Base-by-base conservation (phyloP, 768 basidiomycete genomes). In the Russula abietina region DNA sequence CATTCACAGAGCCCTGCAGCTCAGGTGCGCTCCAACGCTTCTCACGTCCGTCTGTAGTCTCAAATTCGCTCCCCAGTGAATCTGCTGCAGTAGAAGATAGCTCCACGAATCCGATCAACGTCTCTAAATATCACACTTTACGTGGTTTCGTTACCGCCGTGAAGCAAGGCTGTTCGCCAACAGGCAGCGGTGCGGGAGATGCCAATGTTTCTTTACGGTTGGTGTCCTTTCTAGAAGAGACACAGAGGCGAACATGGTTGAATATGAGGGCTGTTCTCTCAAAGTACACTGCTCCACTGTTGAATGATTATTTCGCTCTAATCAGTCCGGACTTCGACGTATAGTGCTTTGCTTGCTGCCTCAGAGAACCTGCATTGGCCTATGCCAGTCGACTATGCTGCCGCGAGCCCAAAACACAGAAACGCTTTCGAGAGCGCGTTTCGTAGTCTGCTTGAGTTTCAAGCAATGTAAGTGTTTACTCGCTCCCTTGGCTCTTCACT, bases 301-400 rank as follows among this genome's bases (percentile, higher is more conserved):
- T 45, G 59, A 55, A 57, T 36, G 28, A n/a, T 11, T 9, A 57
- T 55, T 55, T 46, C 22, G n/a, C 22, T 22, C 26, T 26, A 56
- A 52, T 66, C 64, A 51, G 22, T 71, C 52, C 6, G 12, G 33
- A 6, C 52, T 9, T 57, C 32, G 33, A 16, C 45, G 11, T 24
- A 30, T 65, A 96, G 94, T 22, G 73, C 78, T 5, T 76, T 98
- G 26, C 74, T 85, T 24, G 73, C 76, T 30, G 80, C 83, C 16
- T 80, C 89, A 1, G 93, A 95, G 72, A 79, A 77, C 51, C 73
- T 98, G 28, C 81, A 84, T n/a, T 98, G 96, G 96, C 96, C 96
- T 2, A 78, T 80, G 67, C 77, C 81, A 19, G 81, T 93, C 0
- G 81, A 91, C 67, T 93, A 90, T 69, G 70, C 76, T 24, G 65